phyloP scores from a whole-genome alignment of 176 grass and related monocot genomes.

The Poa annua region DNA sequence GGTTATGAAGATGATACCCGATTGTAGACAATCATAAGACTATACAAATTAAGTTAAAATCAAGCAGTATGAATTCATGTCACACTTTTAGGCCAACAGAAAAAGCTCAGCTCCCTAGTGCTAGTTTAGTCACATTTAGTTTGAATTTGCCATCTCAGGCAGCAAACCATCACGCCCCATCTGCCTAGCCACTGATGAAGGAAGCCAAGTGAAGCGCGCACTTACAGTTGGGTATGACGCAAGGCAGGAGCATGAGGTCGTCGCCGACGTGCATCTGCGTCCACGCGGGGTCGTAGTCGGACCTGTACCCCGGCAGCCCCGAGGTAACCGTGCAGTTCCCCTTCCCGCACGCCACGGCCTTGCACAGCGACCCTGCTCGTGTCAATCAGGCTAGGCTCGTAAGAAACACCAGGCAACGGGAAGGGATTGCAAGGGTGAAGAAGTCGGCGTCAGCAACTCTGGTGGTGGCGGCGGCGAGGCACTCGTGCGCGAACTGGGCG shows the following conservation, averaged over 20 bases:
- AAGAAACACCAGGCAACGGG: neutral
- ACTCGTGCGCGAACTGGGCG: too few species aligned
- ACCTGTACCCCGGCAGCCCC: slow-evolving; percentile 58
- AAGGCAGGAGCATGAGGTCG: slow-evolving; percentile 69
- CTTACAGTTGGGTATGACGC: slow-evolving; percentile 94
- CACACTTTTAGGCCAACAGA: too few species aligned
- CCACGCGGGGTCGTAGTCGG: slow-evolving; percentile 77
- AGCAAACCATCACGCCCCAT: neutral
- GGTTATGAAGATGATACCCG: too few species aligned
- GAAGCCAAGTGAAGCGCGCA: neutral
- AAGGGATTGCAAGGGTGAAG: slow-evolving; percentile 71
- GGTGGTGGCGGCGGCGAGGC: slow-evolving; percentile 18
- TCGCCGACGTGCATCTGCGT: slow-evolving; percentile 72
- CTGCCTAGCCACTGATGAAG: slow-evolving; percentile 24
- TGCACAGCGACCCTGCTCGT: slow-evolving; percentile 71
- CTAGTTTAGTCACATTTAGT: too few species aligned
- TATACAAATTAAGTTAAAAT: too few species aligned
- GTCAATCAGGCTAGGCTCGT: neutral
- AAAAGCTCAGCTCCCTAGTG: too few species aligned
- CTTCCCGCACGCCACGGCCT: slow-evolving; percentile 65
- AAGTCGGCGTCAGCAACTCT: slow-evolving; percentile 48
- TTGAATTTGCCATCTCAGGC: too few species aligned
- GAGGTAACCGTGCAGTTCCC: slow-evolving; percentile 64
- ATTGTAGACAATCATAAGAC: too few species aligned
- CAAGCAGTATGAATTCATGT: too few species aligned